Base-by-base conservation (phyloP, 805 yeast genomes). In the Ogataea populi-albae region DNA sequence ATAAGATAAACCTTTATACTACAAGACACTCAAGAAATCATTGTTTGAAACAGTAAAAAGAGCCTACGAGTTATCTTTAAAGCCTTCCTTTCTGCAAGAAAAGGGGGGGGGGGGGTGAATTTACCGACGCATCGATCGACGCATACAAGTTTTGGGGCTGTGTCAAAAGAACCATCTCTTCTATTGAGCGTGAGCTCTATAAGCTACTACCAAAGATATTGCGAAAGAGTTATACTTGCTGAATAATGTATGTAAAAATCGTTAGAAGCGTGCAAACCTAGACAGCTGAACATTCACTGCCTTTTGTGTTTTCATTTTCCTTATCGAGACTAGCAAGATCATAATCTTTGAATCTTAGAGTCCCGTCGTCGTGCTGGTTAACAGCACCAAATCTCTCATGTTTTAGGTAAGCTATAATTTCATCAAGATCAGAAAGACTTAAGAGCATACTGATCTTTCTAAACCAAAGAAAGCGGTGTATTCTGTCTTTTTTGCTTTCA, bases 391-490 rank as follows among this genome's bases (percentile, higher is more conserved):
- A 26, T 5, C 42, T 49, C 23, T 48, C 38, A 18, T 33, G 36
- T 14, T 45, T 36, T 25, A 55, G 32, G 36, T 47, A 37, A 9
- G 38, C 38, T 10, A 50, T 10, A 4, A 54, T 47, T 26, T 50
- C 51, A 24, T 36, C 36, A 12, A 52, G 35, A 18, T 57, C 61
- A 4, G 57, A 55, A 6, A 47, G 32, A 17, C 36, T 40, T 36
- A 61, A 40, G 17, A 61, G 23, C 52, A 46, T 45, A 14, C 55
- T 39, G 9, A 63, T 38, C 29, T 57, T 46, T 47, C 79, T 62
- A 49, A 73, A 74, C 79, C 79, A 74, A 37, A 79, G 45, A 49
- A 79, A 79, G 40, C 86, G 62, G 39, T 68, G 62, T 17, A 79
- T 66, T 23, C 85, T 62, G 3, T 75, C 71, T 32, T 70, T 55